Evolutionary conservation across 345 rosid genomes (phyloP).

Genomic region (Eutrema heterophyllum): DNA sequence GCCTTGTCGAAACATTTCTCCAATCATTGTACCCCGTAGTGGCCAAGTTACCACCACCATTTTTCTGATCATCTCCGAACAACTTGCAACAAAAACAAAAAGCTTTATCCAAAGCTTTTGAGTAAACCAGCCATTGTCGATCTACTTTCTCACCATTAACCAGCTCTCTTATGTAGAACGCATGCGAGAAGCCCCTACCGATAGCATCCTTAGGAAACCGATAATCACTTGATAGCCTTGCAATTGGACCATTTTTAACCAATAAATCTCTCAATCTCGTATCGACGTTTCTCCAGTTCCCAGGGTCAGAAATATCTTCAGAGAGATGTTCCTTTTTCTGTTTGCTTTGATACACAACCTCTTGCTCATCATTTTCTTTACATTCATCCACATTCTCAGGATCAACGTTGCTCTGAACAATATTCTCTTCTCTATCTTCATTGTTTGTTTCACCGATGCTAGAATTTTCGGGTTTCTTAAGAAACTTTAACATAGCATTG

Average conservation of each 20-base stretch:
- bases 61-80: neutral
- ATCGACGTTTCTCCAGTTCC: neutral
- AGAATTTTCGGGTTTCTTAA: neutral
- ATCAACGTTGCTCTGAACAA: neutral
- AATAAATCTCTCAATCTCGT: neutral
- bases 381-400: neutral
- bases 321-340: neutral
- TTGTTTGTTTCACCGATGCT: neutral
- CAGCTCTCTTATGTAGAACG: neutral
- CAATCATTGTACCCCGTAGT: slow-evolving; percentile 7
- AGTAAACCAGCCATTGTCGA: neutral
- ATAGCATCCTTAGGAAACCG: neutral
- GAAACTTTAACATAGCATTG: neutral
- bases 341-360: neutral
- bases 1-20: neutral
- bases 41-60: neutral
- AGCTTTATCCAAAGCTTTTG: neutral
- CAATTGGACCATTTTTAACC: neutral
- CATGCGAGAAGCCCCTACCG: neutral
- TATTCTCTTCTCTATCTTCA: neutral
- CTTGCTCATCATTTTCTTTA: neutral
- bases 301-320: neutral
- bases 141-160: slow-evolving; percentile 2
- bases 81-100: neutral
- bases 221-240: neutral